These are phyloP conservation scores for Tillandsia fasciculata DNA, from an alignment of 176 grass and related monocot genomes.

Conservation along the genomic window DNA sequence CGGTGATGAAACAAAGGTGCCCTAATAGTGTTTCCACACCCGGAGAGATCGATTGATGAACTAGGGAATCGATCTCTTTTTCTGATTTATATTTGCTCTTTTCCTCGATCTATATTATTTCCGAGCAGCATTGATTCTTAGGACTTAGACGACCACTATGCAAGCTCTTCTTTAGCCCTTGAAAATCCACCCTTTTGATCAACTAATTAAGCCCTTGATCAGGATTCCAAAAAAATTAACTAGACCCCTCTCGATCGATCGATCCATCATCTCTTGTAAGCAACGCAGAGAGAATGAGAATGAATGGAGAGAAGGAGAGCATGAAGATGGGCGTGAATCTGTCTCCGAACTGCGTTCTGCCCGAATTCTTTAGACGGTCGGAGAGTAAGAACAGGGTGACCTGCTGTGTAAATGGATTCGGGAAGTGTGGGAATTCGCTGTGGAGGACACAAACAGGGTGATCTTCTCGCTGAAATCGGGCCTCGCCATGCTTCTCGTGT, in stretches of 20 bases:
- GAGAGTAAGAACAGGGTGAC: neutral
- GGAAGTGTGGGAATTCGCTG: slow-evolving; percentile 31
- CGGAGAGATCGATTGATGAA: too few relatives aligned
- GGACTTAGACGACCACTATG: too few relatives aligned
- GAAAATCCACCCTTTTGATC: too few relatives aligned
- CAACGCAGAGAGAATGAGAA: slow-evolving; percentile 6
- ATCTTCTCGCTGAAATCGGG: slow-evolving; percentile 41
- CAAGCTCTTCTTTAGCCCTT: too few relatives aligned
- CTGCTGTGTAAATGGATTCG: neutral
- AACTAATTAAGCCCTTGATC: neutral
- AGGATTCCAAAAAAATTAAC: neutral
- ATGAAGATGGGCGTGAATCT: slow-evolving; percentile 29
- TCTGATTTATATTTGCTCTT: too few relatives aligned
- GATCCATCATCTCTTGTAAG: neutral
- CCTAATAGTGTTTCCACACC: too few relatives aligned
- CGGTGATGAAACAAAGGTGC: too few relatives aligned
- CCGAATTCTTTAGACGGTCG: slow-evolving; percentile 15
- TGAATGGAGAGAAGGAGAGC: slow-evolving; percentile 21
- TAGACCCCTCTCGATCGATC: neutral
- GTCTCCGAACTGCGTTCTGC: slow-evolving; percentile 42
- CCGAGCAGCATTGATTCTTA: too few relatives aligned
- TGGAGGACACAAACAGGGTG: slow-evolving; percentile 32
- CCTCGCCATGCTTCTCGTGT: slow-evolving; percentile 47
- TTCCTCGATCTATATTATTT: too few relatives aligned
- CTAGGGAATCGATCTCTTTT: too few relatives aligned